phyloP scores from a whole-genome alignment of 169 alveolate genomes.

The Cryptosporidium sp. region DNA sequence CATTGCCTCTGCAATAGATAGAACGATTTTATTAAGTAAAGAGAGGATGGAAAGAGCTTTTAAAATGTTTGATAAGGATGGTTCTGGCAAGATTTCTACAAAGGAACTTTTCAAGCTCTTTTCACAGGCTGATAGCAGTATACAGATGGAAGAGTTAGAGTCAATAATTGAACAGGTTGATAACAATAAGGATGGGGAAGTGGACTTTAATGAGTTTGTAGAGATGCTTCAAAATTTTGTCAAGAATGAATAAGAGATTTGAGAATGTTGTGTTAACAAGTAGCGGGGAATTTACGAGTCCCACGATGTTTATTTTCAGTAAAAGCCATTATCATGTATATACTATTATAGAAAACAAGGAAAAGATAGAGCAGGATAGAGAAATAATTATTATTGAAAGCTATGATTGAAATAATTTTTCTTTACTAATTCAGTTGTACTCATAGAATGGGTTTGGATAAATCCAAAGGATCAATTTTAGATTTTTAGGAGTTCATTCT shows the following conservation, averaged over 20 bases:
- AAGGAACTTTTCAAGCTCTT: constrained; percentile 90
- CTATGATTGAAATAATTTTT: neutral
- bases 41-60: constrained; percentile 94
- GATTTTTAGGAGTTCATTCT: neutral
- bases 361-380: neutral
- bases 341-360: neutral
- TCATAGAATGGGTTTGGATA: neutral
- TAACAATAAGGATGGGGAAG: constrained; percentile 91
- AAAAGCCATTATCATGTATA: neutral
- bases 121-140: constrained; percentile 79
- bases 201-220: constrained; percentile 93
- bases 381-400: neutral
- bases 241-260: neutral
- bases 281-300: neutral
- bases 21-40: constrained; percentile 86
- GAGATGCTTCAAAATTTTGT: constrained; percentile 86
- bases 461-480: neutral
- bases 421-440: neutral
- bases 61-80: constrained; percentile 94
- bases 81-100: constrained; percentile 93
- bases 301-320: neutral
- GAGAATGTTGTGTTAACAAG: neutral
- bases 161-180: constrained; percentile 89
- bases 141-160: constrained; percentile 84
- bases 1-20: constrained; percentile 93